Conservation (phyloP, 2,329 filamentous ascomycete genomes). For the Trichoderma aggressivum region DNA sequence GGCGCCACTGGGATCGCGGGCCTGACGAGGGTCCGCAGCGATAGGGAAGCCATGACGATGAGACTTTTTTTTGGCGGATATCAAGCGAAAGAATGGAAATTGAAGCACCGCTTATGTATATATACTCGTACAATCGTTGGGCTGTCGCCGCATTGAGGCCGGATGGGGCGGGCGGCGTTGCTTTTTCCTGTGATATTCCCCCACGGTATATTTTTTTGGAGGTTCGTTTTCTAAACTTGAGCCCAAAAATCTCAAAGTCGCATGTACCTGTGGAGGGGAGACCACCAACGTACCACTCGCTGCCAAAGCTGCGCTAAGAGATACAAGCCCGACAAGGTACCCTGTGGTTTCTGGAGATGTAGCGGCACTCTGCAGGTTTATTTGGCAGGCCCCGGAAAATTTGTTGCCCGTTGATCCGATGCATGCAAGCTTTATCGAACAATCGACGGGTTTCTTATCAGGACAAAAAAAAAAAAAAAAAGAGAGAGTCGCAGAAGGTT, state of each 20-base stretch:
- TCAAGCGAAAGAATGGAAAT: too few species aligned
- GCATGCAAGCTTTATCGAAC: slow-evolving; percentile 4
- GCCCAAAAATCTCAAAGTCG: slow-evolving; percentile 17
- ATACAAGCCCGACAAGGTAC: background rate
- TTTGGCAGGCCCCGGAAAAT: slow-evolving; percentile 27
- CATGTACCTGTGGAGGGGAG: background rate
- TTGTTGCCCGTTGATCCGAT: slow-evolving; percentile 29
- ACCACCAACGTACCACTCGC: background rate
- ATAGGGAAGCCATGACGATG: slow-evolving; percentile 38
- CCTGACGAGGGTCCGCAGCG: slow-evolving; percentile 42
- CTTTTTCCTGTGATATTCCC: slow-evolving; percentile 19
- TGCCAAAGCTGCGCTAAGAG: background rate
- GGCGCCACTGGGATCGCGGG: slow-evolving; percentile 33
- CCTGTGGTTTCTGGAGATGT: background rate
- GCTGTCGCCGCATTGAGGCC: slow-evolving; percentile 30
- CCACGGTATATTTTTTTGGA: slow-evolving; percentile 19
- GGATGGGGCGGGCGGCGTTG: slow-evolving; percentile 27
- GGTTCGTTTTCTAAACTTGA: slow-evolving; percentile 19
- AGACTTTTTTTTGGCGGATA: background rate
- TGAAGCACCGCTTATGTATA: background rate
- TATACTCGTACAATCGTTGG: background rate
- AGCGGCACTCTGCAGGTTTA: background rate
- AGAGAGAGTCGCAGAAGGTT: background rate
- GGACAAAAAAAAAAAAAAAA: slow-evolving; percentile 30
- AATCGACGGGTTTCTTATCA: slow-evolving; percentile 26